These are phyloP conservation scores for Fusarium transvaalense DNA, from an alignment of 2,329 filamentous ascomycete species.

Conservation along the genomic window DNA sequence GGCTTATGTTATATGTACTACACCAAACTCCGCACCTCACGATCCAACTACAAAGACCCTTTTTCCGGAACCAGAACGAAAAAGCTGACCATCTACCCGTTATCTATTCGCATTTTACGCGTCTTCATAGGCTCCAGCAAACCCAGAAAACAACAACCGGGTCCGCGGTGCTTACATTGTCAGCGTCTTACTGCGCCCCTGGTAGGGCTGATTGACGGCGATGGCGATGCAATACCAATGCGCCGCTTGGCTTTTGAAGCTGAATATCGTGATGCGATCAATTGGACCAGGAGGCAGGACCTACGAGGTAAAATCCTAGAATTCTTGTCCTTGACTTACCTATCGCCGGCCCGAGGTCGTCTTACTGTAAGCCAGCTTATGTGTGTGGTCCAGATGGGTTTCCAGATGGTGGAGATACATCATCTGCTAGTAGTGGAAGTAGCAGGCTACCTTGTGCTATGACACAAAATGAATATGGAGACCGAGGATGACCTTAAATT, in stretches of 20 bases:
- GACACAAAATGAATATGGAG: neutral
- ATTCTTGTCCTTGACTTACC: neutral
- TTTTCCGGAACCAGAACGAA: neutral
- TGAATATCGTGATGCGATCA: neutral
- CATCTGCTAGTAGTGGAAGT: neutral
- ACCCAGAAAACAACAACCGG: neutral
- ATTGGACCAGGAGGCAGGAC: constrained; percentile 1
- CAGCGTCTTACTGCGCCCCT: neutral
- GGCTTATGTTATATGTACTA: neutral
- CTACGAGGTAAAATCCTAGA: too few relatives aligned
- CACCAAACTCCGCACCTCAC: neutral
- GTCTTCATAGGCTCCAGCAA: neutral
- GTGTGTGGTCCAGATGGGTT: neutral
- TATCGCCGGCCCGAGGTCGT: neutral
- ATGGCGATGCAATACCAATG: neutral
- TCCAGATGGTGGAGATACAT: neutral
- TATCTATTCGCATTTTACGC: neutral
- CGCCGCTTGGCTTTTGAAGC: neutral
- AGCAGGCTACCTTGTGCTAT: neutral
- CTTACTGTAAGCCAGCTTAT: constrained; percentile 15
- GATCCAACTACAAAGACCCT: neutral
- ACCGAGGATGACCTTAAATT: neutral
- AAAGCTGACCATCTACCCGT: neutral
- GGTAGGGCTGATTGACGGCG: constrained; percentile 20
- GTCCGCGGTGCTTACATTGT: neutral